These are phyloP conservation scores for Dothiorella sarmentorum DNA, from an alignment of 2,329 filamentous ascomycete genomes.

Conservation along the genomic window DNA sequence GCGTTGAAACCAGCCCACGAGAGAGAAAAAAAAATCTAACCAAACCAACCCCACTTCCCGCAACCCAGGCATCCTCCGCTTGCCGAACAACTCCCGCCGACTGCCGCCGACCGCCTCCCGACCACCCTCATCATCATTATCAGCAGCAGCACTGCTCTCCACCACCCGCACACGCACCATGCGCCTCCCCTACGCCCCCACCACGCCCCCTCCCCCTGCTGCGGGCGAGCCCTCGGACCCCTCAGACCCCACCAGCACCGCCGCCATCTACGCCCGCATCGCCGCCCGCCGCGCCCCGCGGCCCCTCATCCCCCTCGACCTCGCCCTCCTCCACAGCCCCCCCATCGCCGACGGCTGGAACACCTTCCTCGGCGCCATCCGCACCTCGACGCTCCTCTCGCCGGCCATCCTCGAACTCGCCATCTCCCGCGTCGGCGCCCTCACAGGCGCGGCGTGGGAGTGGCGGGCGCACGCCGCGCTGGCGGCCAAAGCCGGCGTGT, in stretches of 20 bases:
- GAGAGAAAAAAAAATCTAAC: no score
- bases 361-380: conserved; percentile 54
- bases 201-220: conserved; percentile 47
- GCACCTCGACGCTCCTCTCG: conserved; percentile 50
- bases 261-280: conserved; percentile 51
- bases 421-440: conserved; percentile 74
- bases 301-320: conserved; percentile 53
- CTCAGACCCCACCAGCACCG: conserved; percentile 37
- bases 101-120: no score
- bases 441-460: conserved; percentile 82
- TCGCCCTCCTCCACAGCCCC: conserved; percentile 53
- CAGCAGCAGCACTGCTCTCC: no score
- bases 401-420: conserved; percentile 67
- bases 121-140: conserved; percentile 1
- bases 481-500: conserved; percentile 60
- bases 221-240: conserved; percentile 27
- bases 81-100: no score
- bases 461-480: conserved; percentile 69
- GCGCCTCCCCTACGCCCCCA: conserved; percentile 54
- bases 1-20: no score
- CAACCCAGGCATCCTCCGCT: neutral
- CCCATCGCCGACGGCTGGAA: conserved; percentile 59
- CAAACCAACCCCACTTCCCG: neutral
- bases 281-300: conserved; percentile 50
- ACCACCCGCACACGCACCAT: conserved; percentile 36